Conservation (phyloP, 192 early-diverging fungal genomes). For the Coemansia sp. region DNA sequence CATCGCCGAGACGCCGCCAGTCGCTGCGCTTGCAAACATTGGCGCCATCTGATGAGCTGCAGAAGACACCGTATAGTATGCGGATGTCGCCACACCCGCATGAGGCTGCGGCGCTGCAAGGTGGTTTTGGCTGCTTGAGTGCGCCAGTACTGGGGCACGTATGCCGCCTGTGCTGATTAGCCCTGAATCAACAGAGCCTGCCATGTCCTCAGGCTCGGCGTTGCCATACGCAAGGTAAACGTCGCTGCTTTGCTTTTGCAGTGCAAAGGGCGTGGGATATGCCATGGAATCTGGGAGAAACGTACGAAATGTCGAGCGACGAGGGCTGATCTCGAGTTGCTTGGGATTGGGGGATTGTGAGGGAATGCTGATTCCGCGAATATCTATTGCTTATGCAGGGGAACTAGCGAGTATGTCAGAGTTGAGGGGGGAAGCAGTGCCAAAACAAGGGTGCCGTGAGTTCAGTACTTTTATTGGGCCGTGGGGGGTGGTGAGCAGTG, state of each 20-base stretch:
- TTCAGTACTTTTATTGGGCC: neutral
- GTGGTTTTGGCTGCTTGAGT: constrained; percentile 1
- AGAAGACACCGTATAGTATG: neutral
- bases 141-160: neutral
- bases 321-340: neutral
- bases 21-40: constrained; percentile 13
- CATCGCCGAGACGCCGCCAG: constrained; percentile 5
- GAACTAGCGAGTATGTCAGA: constrained; percentile 3
- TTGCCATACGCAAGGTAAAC: constrained; percentile 22
- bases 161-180: neutral
- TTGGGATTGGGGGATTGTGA: constrained; percentile 1
- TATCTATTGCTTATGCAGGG: neutral
- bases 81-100: neutral
- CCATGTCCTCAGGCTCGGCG: constrained; percentile 11
- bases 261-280: constrained; percentile 16
- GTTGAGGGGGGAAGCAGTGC: constrained; percentile 7
- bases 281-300: constrained; percentile 6
- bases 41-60: constrained; percentile 10
- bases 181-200: constrained; percentile 13
- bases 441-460: constrained; percentile 4
- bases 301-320: neutral
- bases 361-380: constrained; percentile 2
- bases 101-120: neutral
- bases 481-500: neutral
- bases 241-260: constrained; percentile 11